Evolutionary conservation across 1,139 yeast genomes (phyloP).

Genomic region (Taphrina communis): DNA sequence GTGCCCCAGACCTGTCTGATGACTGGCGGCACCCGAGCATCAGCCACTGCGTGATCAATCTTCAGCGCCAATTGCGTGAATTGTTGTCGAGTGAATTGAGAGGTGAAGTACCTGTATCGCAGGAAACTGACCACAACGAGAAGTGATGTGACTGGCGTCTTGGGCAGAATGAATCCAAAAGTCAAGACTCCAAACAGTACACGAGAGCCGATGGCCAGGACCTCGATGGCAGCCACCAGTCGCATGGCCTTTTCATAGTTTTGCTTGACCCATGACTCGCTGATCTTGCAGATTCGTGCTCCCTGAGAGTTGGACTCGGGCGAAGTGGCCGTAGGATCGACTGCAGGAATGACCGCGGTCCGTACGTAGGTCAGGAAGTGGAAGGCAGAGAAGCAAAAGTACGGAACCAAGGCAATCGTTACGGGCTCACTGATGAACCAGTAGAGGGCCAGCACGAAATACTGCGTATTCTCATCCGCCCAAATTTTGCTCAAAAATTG

Average conservation of each 20-base stretch:
- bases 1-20: constrained; percentile 42
- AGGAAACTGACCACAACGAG: constrained; percentile 41
- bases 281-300: constrained; percentile 36
- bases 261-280: constrained; percentile 38
- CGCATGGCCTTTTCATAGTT: constrained; percentile 42
- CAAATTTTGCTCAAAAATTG: constrained; percentile 49
- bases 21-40: constrained; percentile 39
- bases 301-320: constrained; percentile 32
- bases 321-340: constrained; percentile 55
- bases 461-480: constrained; percentile 72
- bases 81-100: constrained; percentile 43
- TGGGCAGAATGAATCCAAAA: constrained; percentile 34
- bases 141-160: constrained; percentile 36
- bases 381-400: constrained; percentile 70
- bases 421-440: constrained; percentile 62
- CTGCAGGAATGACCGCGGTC: constrained; percentile 69
- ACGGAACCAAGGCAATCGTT: constrained; percentile 67
- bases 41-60: constrained; percentile 43
- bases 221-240: constrained; percentile 42
- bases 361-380: constrained; percentile 73
- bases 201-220: constrained; percentile 31
- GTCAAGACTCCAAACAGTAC: constrained; percentile 37
- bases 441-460: constrained; percentile 62
- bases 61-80: constrained; percentile 39
- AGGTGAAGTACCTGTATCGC: constrained; percentile 43